Base-by-base conservation (phyloP, 2,329 filamentous ascomycete species). In the Fusarium siculi region DNA sequence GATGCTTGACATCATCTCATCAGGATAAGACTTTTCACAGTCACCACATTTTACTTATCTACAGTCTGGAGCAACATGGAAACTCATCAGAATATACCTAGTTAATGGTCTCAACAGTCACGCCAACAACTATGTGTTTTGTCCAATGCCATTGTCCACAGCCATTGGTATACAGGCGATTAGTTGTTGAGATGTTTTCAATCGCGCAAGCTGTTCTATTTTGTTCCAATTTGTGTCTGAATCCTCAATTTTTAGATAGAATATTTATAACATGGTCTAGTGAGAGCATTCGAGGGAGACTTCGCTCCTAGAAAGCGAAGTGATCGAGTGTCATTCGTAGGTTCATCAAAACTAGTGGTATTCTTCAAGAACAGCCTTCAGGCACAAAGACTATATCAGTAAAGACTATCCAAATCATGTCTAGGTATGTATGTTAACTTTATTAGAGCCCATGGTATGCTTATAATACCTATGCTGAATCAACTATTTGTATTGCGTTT, bases 41-140 rank as follows among this genome's bases (percentile, higher is more conserved):
- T 14, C 4, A 1, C 8, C 14, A 47, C 9, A 16, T n/a, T 21
- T 19, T 19, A 47, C 0, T n/a, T 30, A 16, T 21, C 7, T 4
- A 23, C 5, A 23, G 1, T 14, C 6, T 7, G 1, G 6, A 8
- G 18, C 0, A 18, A 23, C 2, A 19, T 23, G 0, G 2, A 18
- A 32, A 23, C 10, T 23, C 8, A 9, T 12, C 2, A 14, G 28
- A 23, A 2, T 7, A 10, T n/a, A n/a, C n/a, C n/a, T 15, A 19
- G 12, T 1, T 1, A 12, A 9, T 11, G 25, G 3, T 11, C 30
- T 21, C 4, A 15, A 52, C 3, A 11, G 2, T 6, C 2, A 19
- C 47, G 7, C 30, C 6, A 34, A 34, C 3, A 19, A 23, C 18
- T 5, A 50, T 36, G 1, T 36, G 18, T 2, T 21, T 30, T n/a